A percentile compares a stretch with the other conserved stretches of the same genome.
Evolutionary conservation across 2,329 filamentous ascomycete species (phyloP).

Genomic region (Penicillium sp.): DNA sequence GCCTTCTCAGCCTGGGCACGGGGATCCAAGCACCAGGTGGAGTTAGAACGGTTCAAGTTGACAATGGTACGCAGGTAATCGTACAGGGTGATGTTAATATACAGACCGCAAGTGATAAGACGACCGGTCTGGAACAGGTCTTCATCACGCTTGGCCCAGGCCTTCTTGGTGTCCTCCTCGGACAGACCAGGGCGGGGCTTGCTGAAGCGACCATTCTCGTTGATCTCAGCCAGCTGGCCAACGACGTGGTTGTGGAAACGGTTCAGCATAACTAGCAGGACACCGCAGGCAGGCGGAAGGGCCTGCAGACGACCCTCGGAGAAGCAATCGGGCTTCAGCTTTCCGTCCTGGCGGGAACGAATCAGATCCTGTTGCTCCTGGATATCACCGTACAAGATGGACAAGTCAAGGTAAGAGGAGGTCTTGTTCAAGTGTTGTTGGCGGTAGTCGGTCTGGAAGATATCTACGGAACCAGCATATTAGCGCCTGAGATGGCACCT

Average conservation of each 20-base stretch:
- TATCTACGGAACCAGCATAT: slow-evolving; percentile 44
- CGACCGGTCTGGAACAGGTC: slow-evolving; percentile 78
- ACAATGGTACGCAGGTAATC: slow-evolving; percentile 79
- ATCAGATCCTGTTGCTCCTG: slow-evolving; percentile 52
- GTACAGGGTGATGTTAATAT: slow-evolving; percentile 74
- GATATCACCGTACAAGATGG: slow-evolving; percentile 67
- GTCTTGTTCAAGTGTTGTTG: slow-evolving; percentile 64
- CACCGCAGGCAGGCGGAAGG: slow-evolving; percentile 70
- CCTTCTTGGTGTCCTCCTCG: slow-evolving; percentile 50
- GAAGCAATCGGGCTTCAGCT: slow-evolving; percentile 70
- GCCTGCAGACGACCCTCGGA: slow-evolving; percentile 68
- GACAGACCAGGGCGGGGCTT: slow-evolving; percentile 57
- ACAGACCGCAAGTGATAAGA: slow-evolving; percentile 70
- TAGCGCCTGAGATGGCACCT: background rate
- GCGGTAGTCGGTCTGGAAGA: slow-evolving; percentile 67
- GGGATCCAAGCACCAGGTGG: slow-evolving; percentile 79
- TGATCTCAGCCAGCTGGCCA: slow-evolving; percentile 76
- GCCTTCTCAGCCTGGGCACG: slow-evolving; percentile 65
- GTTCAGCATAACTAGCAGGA: slow-evolving; percentile 71
- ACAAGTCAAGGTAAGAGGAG: slow-evolving; percentile 70
- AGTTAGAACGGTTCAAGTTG: slow-evolving; percentile 69
- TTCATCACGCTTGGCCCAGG: slow-evolving; percentile 70
- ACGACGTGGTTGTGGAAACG: slow-evolving; percentile 84
- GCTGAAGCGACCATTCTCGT: slow-evolving; percentile 76
- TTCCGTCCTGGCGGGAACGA: slow-evolving; percentile 67